A percentile compares a stretch with the other conserved stretches of the same genome.
These are phyloP conservation scores for Penicillium sp. DNA, from an alignment of 2,329 filamentous ascomycete genomes.

Conservation along the genomic window DNA sequence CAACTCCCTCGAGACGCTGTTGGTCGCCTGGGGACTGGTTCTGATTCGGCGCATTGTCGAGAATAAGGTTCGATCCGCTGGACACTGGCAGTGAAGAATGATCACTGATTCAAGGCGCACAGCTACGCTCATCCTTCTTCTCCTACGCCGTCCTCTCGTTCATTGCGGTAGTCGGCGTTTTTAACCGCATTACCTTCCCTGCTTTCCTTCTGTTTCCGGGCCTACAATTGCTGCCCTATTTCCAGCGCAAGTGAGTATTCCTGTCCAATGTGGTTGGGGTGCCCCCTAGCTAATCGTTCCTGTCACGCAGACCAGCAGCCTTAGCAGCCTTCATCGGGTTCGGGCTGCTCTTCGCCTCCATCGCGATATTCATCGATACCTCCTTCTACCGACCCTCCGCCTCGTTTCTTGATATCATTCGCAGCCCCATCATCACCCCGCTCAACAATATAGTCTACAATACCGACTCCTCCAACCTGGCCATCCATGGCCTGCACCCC, in stretches of 20 bases:
- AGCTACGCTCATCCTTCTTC: constrained; percentile 72
- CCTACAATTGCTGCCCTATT: constrained; percentile 79
- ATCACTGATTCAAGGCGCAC: constrained; percentile 14
- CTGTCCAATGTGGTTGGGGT: background rate
- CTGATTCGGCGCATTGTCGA: constrained; percentile 82
- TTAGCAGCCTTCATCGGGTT: constrained; percentile 64
- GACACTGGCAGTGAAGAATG: background rate
- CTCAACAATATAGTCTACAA: constrained; percentile 78
- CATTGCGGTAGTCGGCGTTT: constrained; percentile 78
- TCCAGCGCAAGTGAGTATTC: constrained; percentile 67
- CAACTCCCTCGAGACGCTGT: constrained; percentile 90
- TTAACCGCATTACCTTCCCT: constrained; percentile 96
- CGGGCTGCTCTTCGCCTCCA: constrained; percentile 63
- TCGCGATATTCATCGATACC: constrained; percentile 81
- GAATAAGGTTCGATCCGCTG: constrained; percentile 58
- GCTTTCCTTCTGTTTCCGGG: constrained; percentile 85
- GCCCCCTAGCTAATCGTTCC: constrained; percentile 20
- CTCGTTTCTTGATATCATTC: constrained; percentile 44
- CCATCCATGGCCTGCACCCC: constrained; percentile 72
- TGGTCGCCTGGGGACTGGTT: constrained; percentile 90
- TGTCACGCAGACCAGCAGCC: constrained; percentile 55
- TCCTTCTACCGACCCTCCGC: constrained; percentile 63
- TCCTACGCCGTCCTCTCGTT: constrained; percentile 76
- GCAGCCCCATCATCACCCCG: constrained; percentile 67
- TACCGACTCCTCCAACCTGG: constrained; percentile 65